These are phyloP conservation scores for Colletotrichum higginsianum DNA, from an alignment of 2,329 filamentous ascomycete genomes.

Conservation along the genomic window DNA sequence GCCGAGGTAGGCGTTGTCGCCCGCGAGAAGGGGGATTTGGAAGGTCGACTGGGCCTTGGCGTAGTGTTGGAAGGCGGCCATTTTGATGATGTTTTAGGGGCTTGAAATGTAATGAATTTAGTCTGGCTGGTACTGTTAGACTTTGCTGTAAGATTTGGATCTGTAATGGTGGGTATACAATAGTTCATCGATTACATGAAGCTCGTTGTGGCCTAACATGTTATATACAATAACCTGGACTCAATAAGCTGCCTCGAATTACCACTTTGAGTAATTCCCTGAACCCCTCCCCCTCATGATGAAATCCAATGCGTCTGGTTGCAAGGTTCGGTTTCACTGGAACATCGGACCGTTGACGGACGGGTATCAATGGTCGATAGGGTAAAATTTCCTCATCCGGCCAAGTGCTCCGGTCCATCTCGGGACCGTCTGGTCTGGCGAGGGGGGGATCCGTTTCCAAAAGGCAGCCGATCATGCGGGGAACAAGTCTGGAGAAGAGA, in stretches of 20 bases:
- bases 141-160: background rate
- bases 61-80: conserved; percentile 66
- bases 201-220: no score
- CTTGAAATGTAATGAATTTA: background rate
- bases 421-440: conserved; percentile 21
- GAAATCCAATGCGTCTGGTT: background rate
- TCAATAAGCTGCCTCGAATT: background rate
- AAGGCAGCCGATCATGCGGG: conserved; percentile 26
- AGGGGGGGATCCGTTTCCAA: conserved; percentile 20
- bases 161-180: background rate
- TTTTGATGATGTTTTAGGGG: conserved; percentile 45
- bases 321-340: conserved; percentile 18
- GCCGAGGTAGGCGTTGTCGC: conserved; percentile 78
- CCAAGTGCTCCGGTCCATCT: conserved; percentile 30
- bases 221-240: background rate
- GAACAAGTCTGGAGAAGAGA: conserved; percentile 25
- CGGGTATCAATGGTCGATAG: conserved; percentile 23
- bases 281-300: no score
- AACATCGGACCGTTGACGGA: background rate
- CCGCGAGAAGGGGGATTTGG: conserved; percentile 76
- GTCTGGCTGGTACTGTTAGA: background rate
- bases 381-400: conserved; percentile 36
- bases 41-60: conserved; percentile 71
- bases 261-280: background rate
- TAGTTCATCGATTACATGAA: background rate